Evolutionary conservation across 495 filamentous ascomycete species (phyloP).

Genomic region (Aspergillus cristatus): DNA sequence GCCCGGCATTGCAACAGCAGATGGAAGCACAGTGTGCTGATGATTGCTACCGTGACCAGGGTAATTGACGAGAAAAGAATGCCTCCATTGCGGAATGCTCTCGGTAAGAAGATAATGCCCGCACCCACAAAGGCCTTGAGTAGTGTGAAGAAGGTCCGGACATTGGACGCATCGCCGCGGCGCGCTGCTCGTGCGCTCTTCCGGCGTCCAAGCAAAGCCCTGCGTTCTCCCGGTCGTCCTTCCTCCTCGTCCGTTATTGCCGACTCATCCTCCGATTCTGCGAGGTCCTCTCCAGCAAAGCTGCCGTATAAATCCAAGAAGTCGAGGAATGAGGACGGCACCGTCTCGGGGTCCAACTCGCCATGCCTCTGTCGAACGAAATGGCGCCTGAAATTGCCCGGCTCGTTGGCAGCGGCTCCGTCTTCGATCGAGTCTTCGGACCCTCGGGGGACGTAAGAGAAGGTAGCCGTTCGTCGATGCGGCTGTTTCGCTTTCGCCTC

Average conservation of each 20-base stretch:
- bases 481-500: constrained; percentile 33
- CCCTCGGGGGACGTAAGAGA: constrained; percentile 29
- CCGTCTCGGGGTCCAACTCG: constrained; percentile 27
- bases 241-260: constrained; percentile 26
- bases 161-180: constrained; percentile 47
- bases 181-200: constrained; percentile 31
- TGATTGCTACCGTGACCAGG: constrained; percentile 59
- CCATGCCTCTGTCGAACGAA: constrained; percentile 44
- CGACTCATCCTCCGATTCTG: constrained; percentile 53
- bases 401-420: constrained; percentile 30
- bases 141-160: constrained; percentile 62
- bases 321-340: constrained; percentile 55
- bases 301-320: constrained; percentile 62
- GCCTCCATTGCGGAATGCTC: constrained; percentile 81
- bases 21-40: constrained; percentile 87
- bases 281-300: constrained; percentile 64
- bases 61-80: constrained; percentile 88
- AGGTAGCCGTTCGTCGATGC: constrained; percentile 46
- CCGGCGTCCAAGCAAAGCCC: constrained; percentile 46
- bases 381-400: constrained; percentile 54
- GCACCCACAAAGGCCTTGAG: constrained; percentile 92
- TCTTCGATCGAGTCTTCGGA: constrained; percentile 34
- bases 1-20: constrained; percentile 74
- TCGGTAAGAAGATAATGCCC: constrained; percentile 81
- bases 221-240: constrained; percentile 23